Evolutionary conservation across 345 rosid species (phyloP).

Genomic region (Geranium brycei): DNA sequence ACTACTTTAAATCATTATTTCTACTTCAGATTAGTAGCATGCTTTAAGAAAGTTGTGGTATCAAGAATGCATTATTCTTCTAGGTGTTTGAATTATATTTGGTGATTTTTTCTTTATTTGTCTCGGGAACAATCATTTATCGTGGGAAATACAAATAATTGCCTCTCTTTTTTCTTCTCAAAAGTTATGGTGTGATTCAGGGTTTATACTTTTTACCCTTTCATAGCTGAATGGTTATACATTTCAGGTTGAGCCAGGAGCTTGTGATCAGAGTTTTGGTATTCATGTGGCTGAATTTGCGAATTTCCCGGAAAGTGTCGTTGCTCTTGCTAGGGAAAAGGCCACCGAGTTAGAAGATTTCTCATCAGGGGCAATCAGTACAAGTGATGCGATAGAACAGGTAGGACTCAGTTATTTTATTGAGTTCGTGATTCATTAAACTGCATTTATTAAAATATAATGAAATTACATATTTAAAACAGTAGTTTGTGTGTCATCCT

Average conservation of each 20-base stretch:
- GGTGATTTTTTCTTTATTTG: too few species aligned
- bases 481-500: too few species aligned
- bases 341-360: constrained; percentile 95
- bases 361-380: constrained; percentile 44
- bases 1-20: too few species aligned
- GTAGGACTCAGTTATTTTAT: constrained; percentile 15
- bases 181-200: too few species aligned
- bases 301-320: constrained; percentile 90
- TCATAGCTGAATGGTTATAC: not conserved
- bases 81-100: too few species aligned
- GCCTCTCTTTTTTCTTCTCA: too few species aligned
- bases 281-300: constrained; percentile 98
- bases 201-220: not conserved
- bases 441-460: not conserved
- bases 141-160: too few species aligned
- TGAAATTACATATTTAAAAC: too few species aligned
- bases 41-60: too few species aligned
- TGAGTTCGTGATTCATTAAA: not conserved
- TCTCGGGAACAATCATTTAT: too few species aligned
- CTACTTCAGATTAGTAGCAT: too few species aligned
- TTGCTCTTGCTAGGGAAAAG: constrained; percentile 82
- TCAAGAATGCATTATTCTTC: too few species aligned
- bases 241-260: constrained; percentile 77
- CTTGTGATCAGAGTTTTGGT: constrained; percentile 98
- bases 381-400: constrained; percentile 29